Evolutionary conservation across 805 yeast genomes (phyloP).

Genomic region (Yamadazyma nakazawae): DNA sequence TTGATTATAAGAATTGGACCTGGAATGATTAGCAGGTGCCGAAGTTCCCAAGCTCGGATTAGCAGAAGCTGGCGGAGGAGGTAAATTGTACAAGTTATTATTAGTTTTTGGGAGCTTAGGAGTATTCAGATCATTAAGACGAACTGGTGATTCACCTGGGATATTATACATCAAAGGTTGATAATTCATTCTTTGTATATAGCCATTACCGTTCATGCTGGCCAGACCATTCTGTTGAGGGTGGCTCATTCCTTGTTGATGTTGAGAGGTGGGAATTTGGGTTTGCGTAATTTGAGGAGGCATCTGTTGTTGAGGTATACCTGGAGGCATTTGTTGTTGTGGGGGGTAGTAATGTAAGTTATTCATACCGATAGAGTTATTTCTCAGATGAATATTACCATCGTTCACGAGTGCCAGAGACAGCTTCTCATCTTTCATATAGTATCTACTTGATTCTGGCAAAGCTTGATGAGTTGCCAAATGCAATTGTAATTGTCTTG

Average conservation of each 20-base stretch:
- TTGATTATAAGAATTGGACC: conserved; percentile 26
- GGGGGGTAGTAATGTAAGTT: conserved; percentile 13
- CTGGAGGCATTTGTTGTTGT: not conserved
- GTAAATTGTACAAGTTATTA: conserved; percentile 26
- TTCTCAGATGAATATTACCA: conserved; percentile 14
- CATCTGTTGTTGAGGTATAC: not conserved
- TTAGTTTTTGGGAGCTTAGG: conserved; percentile 32
- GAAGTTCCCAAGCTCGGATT: conserved; percentile 10
- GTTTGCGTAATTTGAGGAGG: not conserved
- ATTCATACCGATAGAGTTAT: conserved; percentile 17
- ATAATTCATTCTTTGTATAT: conserved; percentile 13
- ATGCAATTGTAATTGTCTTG: conserved; percentile 76
- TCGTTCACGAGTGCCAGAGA: not conserved
- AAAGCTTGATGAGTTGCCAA: conserved; percentile 55
- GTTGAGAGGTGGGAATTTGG: not conserved
- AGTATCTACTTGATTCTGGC: conserved; percentile 43
- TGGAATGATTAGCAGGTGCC: conserved; percentile 25
- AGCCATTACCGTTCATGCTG: conserved; percentile 9
- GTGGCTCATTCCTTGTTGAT: not conserved
- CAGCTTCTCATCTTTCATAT: conserved; percentile 19
- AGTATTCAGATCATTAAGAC: conserved; percentile 17
- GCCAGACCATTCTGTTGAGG: not conserved
- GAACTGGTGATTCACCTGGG: conserved; percentile 25
- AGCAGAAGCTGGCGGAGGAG: conserved; percentile 28
- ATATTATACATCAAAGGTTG: conserved; percentile 22